Conservation (phyloP, 2,329 filamentous ascomycete species). For the Scytalidium lignicola region DNA sequence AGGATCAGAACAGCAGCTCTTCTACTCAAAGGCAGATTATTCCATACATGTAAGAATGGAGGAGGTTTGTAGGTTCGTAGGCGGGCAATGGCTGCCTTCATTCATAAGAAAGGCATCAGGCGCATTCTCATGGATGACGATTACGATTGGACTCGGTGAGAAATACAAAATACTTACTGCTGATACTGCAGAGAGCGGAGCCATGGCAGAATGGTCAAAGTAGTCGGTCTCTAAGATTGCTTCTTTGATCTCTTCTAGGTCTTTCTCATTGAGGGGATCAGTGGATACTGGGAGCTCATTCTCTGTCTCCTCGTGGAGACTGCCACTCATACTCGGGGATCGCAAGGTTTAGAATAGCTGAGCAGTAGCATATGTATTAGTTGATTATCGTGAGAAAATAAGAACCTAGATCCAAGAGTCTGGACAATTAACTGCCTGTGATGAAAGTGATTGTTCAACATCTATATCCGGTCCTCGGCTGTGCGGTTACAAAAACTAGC, state of each 20-base stretch:
- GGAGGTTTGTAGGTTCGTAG: conserved; percentile 57
- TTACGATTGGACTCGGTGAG: neutral
- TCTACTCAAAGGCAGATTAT: conserved; percentile 55
- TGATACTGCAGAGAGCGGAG: conserved; percentile 24
- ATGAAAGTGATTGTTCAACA: no score
- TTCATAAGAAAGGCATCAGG: conserved; percentile 1
- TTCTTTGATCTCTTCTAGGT: conserved; percentile 20
- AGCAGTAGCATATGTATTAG: no score
- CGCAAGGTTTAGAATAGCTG: neutral
- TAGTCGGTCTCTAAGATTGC: conserved; percentile 26
- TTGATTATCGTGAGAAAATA: no score
- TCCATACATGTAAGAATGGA: conserved; percentile 53
- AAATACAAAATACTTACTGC: conserved; percentile 19
- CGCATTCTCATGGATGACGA: neutral
- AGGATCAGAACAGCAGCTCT: conserved; percentile 85
- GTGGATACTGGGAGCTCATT: neutral
- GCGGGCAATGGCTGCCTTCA: conserved; percentile 41
- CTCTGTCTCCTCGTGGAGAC: neutral
- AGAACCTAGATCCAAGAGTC: no score
- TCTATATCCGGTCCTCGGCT: neutral
- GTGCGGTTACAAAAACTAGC: neutral
- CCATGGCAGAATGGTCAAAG: conserved; percentile 28
- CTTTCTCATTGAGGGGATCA: conserved; percentile 39
- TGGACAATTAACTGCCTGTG: no score
- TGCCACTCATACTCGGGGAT: neutral